Evolutionary conservation across 2,329 filamentous ascomycete genomes (phyloP).

Genomic region (Microdochium paspali): DNA sequence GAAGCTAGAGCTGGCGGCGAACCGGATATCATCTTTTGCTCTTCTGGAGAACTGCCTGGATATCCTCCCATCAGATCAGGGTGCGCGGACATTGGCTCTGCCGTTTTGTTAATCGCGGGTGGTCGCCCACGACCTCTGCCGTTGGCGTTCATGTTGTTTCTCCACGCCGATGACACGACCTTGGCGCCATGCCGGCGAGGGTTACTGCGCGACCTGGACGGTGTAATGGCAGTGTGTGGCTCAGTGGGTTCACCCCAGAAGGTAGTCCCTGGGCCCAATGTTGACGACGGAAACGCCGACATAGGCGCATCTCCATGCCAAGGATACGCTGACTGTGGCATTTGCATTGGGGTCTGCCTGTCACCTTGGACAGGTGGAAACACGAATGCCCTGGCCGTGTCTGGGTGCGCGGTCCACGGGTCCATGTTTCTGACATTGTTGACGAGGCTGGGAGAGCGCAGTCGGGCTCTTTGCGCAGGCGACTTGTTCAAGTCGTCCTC

Average conservation of each 20-base stretch:
- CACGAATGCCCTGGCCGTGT: constrained; percentile 24
- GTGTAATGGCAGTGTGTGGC: constrained; percentile 66
- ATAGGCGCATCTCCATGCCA: constrained; percentile 50
- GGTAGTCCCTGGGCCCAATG: constrained; percentile 55
- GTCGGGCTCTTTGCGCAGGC: constrained; percentile 50
- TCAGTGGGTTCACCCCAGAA: constrained; percentile 51
- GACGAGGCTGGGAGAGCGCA: constrained; percentile 35
- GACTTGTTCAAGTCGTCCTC: constrained; percentile 45
- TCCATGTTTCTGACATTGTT: constrained; percentile 39
- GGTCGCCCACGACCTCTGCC: constrained; percentile 74
- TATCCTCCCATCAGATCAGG: constrained; percentile 26
- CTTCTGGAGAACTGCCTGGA: constrained; percentile 25
- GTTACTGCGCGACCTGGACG: constrained; percentile 42
- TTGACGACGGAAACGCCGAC: constrained; percentile 67
- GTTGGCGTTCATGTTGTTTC: constrained; percentile 50
- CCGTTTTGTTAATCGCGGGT: constrained; percentile 55
- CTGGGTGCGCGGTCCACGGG: constrained; percentile 37
- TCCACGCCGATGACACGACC: constrained; percentile 87
- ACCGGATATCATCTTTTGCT: constrained; percentile 18
- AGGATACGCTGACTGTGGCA: constrained; percentile 22
- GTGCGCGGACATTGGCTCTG: constrained; percentile 62
- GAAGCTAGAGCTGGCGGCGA: constrained; percentile 2
- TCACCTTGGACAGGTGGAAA: constrained; percentile 26
- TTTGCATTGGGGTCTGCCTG: constrained; percentile 24
- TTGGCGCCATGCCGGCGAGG: constrained; percentile 66